A percentile compares a stretch with the other conserved stretches of the same genome.
phyloP scores from a whole-genome alignment of 495 filamentous ascomycete species.

The Trichoderma virens region DNA sequence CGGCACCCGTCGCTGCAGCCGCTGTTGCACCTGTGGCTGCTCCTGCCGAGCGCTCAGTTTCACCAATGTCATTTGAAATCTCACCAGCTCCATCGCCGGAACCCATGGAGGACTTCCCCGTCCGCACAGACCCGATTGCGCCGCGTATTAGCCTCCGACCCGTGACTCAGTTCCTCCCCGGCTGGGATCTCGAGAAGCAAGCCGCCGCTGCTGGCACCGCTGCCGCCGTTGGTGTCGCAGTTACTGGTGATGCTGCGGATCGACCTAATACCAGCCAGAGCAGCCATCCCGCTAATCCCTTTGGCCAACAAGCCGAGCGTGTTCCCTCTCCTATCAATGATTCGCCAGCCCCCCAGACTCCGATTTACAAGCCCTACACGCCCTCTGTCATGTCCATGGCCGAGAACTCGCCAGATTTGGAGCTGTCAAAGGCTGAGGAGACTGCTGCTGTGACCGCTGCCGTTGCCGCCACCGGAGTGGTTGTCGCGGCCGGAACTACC shows the following conservation, averaged over 20 bases:
- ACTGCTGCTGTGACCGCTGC: slow-evolving; percentile 30
- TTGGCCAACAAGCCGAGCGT: slow-evolving; percentile 38
- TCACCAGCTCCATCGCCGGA: neutral
- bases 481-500: slow-evolving; percentile 24
- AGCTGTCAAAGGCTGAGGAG: neutral
- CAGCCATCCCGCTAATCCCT: slow-evolving; percentile 41
- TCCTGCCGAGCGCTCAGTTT: too few relatives aligned
- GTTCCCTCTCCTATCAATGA: slow-evolving; percentile 26
- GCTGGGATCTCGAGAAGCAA: slow-evolving; percentile 39
- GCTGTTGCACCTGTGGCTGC: too few relatives aligned
- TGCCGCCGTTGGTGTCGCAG: slow-evolving; percentile 16
- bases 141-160: slow-evolving; percentile 80
- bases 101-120: neutral
- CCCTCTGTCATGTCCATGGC: slow-evolving; percentile 16
- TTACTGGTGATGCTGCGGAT: slow-evolving; percentile 24
- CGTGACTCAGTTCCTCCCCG: slow-evolving; percentile 78
- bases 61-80: too few relatives aligned
- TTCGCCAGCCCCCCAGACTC: slow-evolving; percentile 19
- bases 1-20: too few relatives aligned
- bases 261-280: slow-evolving; percentile 38
- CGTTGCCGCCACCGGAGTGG: slow-evolving; percentile 24
- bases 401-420: slow-evolving; percentile 2
- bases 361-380: slow-evolving; percentile 15
- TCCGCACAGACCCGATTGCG: slow-evolving; percentile 28
- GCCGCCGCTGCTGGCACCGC: slow-evolving; percentile 27